Percentiles rank a stretch among this genome's conserved stretches.
Evolutionary conservation across 805 yeast species (phyloP).

Genomic region (Kurtzmaniella cleridarum): DNA sequence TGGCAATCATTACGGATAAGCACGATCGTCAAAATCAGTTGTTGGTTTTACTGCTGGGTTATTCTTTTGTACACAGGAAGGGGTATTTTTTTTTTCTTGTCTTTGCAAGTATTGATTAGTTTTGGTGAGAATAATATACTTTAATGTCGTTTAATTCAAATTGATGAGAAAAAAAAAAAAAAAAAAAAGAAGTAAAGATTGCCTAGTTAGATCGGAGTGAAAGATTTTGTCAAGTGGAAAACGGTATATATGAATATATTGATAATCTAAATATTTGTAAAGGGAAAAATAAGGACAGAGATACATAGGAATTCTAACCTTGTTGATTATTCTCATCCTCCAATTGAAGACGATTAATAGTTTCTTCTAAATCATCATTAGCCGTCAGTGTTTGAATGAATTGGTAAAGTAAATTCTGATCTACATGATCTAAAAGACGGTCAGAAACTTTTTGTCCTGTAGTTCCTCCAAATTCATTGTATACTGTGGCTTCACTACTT

Average conservation of each 20-base stretch:
- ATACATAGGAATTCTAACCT: no score
- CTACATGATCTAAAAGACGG: conserved; percentile 37
- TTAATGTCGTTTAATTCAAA: no score
- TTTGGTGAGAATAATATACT: background rate
- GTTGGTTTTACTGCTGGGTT: no score
- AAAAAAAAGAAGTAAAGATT: no score
- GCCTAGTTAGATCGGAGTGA: background rate
- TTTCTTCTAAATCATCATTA: conserved; percentile 19
- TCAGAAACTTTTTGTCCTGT: conserved; percentile 17
- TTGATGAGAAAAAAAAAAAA: background rate
- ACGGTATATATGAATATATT: background rate
- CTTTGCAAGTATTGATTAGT: background rate
- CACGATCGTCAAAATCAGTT: background rate
- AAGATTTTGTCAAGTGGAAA: background rate
- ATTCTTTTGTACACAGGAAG: background rate
- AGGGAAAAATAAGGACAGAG: background rate
- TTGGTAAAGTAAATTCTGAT: conserved; percentile 41
- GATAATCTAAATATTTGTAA: conserved; percentile 1
- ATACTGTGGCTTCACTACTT: conserved; percentile 22
- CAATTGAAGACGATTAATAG: conserved; percentile 14
- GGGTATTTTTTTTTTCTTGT: no score
- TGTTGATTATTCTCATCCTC: conserved; percentile 8
- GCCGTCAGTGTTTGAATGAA: conserved; percentile 33
- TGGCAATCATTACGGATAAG: conserved; percentile 29
- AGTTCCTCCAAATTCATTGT: conserved; percentile 33